A percentile compares a stretch with the other conserved stretches of the same genome.
phyloP scores from a whole-genome alignment of 2,329 filamentous ascomycete species.

The Cercospora sp. region DNA sequence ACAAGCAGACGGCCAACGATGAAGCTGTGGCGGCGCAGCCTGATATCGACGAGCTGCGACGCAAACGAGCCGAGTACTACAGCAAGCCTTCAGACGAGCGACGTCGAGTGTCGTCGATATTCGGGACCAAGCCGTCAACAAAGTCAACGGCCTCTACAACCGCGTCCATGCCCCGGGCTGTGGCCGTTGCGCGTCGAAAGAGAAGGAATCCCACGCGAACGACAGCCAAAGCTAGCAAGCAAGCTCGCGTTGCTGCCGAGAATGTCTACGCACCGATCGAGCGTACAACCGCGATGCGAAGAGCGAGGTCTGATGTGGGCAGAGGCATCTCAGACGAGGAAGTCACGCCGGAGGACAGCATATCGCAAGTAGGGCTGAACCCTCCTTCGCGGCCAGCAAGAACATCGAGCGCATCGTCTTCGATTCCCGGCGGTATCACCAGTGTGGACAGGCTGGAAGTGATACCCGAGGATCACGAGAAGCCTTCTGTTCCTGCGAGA shows the following conservation, averaged over 20 bases:
- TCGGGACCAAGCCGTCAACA: not conserved
- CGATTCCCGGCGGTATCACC: constrained; percentile 25
- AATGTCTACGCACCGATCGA: not conserved
- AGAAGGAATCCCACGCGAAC: constrained; percentile 9
- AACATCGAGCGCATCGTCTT: constrained; percentile 14
- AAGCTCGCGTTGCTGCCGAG: not conserved
- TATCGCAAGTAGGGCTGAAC: constrained; percentile 32
- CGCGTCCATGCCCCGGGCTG: constrained; percentile 8
- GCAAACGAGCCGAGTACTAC: constrained; percentile 42
- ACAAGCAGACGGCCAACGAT: constrained; percentile 13
- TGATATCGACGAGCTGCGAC: constrained; percentile 44
- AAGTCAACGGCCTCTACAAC: constrained; percentile 13
- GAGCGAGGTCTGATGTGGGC: not conserved
- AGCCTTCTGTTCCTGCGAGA: constrained; percentile 29
- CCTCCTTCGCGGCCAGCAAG: constrained; percentile 11
- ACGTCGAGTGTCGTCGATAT: constrained; percentile 10
- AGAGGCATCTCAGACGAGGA: constrained; percentile 22
- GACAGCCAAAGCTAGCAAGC: constrained; percentile 9
- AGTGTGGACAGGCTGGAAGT: constrained; percentile 27
- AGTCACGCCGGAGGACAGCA: constrained; percentile 37
- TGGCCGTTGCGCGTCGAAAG: constrained; percentile 2
- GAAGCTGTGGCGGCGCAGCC: constrained; percentile 32
- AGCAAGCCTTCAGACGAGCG: constrained; percentile 15
- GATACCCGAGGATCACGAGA: constrained; percentile 28
- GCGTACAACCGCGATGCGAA: not conserved